Conservation (phyloP, 2,329 filamentous ascomycete species). For the Fusarium udum region DNA sequence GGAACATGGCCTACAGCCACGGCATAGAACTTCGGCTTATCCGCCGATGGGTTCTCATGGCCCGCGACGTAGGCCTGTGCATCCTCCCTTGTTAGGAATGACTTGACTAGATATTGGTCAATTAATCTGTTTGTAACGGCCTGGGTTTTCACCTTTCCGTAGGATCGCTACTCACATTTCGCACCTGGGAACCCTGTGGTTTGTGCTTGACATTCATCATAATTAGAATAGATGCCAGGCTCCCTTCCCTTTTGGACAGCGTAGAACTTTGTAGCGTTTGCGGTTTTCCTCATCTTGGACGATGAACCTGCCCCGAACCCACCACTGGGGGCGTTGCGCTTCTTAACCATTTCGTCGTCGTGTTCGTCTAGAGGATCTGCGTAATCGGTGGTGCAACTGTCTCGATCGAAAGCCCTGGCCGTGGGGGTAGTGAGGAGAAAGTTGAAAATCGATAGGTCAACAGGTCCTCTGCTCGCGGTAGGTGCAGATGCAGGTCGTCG, state of each 20-base stretch:
- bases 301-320: constrained; percentile 24
- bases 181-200: constrained; percentile 71
- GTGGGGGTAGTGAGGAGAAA: constrained; percentile 31
- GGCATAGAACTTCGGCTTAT: constrained; percentile 64
- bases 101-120: constrained; percentile 70
- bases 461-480: constrained; percentile 17
- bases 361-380: not conserved
- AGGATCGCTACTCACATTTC: constrained; percentile 65
- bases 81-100: constrained; percentile 76
- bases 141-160: not conserved
- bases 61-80: constrained; percentile 82
- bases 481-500: constrained; percentile 26
- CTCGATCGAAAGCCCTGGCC: constrained; percentile 6
- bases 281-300: constrained; percentile 60
- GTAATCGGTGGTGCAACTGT: constrained; percentile 5
- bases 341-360: constrained; percentile 44
- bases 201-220: constrained; percentile 69
- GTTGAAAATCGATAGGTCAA: constrained; percentile 38
- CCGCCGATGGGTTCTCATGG: constrained; percentile 52
- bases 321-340: constrained; percentile 40
- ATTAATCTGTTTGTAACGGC: not conserved
- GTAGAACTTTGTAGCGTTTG: constrained; percentile 66
- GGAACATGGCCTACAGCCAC: constrained; percentile 67
- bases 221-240: constrained; percentile 70
- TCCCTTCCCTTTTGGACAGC: constrained; percentile 66